Base-by-base conservation (phyloP, 345 rosid species). In the Garcia nutans region DNA sequence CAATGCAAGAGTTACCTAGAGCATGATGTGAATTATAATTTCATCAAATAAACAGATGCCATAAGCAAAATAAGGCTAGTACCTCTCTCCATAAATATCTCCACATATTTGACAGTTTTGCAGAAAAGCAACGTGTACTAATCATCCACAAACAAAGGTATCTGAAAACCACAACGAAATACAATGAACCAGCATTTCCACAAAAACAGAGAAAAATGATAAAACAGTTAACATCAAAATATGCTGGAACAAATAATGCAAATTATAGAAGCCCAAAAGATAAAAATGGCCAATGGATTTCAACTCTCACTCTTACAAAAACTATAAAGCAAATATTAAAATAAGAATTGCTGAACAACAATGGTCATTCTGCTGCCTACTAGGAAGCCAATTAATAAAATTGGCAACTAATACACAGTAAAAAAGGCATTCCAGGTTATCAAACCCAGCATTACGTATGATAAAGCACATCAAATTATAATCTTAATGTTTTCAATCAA, bases 41-140 rank as follows among this genome's bases (percentile, higher is more conserved):
- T 26, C 31, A 1, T 47, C 13, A 1, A 20, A 56, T 6, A 13
- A 24, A 22, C 5, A 55, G 16, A 57, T 7, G 17, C 19, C 50
- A 26, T 65, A 57, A 44, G 15, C 24, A 67, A 15, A 49, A 19
- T 2, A 33, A 56, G 41, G 50, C 8, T 37, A 72, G 42, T 71
- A 64, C 77, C 84, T 74, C 56, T 56, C 66, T 58, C 37, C 45
- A 54, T 15, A n/a, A 17, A 74, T 9, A 76, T 66, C 70, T 74
- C 62, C 69, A n/a, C 63, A 19, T 57, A 75, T 47, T 9, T 47
- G 47, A 57, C 24, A 68, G 60, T 16, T 13, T 57, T 37, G 68
- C 20, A 58, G 78, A 70, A 64, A 78, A 47, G 74, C 11, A 73
- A 71, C 31, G 24, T 66, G 52, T 73, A 67, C 54, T 76, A 13